Conservation (phyloP, 495 filamentous ascomycete genomes). For the Hyaloscypha finlandica region DNA sequence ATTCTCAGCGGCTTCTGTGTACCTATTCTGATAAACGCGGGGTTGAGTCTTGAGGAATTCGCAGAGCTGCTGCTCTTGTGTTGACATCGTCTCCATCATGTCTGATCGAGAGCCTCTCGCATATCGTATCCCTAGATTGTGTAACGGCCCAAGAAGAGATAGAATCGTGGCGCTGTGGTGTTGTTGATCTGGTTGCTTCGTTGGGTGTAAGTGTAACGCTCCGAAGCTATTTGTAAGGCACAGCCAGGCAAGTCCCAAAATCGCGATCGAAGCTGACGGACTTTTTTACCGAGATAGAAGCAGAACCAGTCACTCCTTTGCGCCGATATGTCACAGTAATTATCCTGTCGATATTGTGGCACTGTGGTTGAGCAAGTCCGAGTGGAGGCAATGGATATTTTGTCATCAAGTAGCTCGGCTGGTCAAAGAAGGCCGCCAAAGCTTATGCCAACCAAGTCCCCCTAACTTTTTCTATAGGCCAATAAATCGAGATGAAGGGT, state of each 20-base stretch:
- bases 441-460: background rate
- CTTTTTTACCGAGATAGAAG: background rate
- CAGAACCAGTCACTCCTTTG: background rate
- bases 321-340: background rate
- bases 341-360: constrained; percentile 6
- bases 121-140: constrained; percentile 11
- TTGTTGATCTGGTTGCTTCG: background rate
- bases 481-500: background rate
- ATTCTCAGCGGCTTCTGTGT: constrained; percentile 64
- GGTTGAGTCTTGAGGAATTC: constrained; percentile 73
- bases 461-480: background rate
- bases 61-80: constrained; percentile 79
- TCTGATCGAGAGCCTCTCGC: background rate
- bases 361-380: background rate
- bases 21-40: constrained; percentile 66
- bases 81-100: constrained; percentile 54
- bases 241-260: background rate
- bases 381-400: constrained; percentile 15
- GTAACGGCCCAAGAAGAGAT: background rate
- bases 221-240: background rate
- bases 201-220: background rate
- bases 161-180: background rate
- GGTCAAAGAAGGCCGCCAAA: constrained; percentile 14
- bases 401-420: constrained; percentile 8
- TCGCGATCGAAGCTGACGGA: background rate